phyloP scores from a whole-genome alignment of 192 early-diverging fungal species.

The Gonapodya sp. region DNA sequence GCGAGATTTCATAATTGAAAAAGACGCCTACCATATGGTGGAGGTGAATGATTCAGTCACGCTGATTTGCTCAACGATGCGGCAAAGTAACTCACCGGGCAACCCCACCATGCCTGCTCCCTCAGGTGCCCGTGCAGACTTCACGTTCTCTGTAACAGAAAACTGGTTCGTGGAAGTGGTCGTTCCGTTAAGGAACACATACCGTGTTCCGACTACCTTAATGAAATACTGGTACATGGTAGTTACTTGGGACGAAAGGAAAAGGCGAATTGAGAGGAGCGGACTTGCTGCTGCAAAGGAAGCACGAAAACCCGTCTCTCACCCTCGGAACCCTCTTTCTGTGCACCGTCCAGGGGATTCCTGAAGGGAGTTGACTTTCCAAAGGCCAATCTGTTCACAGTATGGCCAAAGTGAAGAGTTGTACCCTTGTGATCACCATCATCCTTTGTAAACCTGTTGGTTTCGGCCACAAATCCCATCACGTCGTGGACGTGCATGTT shows the following conservation, averaged over 20 bases:
- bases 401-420: conserved; percentile 30
- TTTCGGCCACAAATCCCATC: conserved; percentile 33
- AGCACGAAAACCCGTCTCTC: conserved; percentile 11
- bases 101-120: conserved; percentile 7
- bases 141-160: conserved; percentile 79
- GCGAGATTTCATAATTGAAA: conserved; percentile 92
- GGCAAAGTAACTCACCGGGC: conserved; percentile 7
- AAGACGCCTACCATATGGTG: too few species aligned
- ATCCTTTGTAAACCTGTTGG: neutral
- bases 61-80: too few species aligned
- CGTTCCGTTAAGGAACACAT: conserved; percentile 55
- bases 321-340: conserved; percentile 41
- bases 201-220: conserved; percentile 85
- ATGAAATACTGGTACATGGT: conserved; percentile 37
- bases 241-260: neutral
- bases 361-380: conserved; percentile 42
- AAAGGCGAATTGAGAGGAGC: neutral
- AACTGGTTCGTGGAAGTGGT: conserved; percentile 86
- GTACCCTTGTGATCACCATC: neutral
- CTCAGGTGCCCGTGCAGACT: conserved; percentile 1
- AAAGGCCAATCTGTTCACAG: conserved; percentile 73
- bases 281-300: neutral
- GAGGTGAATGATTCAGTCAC: too few species aligned
- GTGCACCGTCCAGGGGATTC: conserved; percentile 59
- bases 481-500: conserved; percentile 74